Base-by-base conservation (phyloP, 768 basidiomycete species). In the Punctularia strigosozonata region DNA sequence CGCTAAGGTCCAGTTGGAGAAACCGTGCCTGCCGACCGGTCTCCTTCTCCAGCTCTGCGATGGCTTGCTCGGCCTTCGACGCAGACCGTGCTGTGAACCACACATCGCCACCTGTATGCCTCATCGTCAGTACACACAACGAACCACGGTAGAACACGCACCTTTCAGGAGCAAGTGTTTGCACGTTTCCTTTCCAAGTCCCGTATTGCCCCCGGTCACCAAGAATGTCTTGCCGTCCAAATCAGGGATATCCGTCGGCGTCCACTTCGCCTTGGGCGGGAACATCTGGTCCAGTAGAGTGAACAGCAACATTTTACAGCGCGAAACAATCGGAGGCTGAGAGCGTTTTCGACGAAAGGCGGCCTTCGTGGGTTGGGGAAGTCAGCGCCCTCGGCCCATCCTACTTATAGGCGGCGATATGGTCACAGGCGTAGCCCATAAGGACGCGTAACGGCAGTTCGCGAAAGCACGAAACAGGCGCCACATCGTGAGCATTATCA, bases 151-250 rank as follows among this genome's bases (percentile, higher is more conserved):
- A n/a, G n/a, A n/a, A n/a, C n/a, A n/a, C n/a, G n/a, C n/a, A n/a
- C n/a, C n/a, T n/a, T n/a, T n/a, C n/a, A n/a, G n/a, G n/a, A n/a
- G n/a, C n/a, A n/a, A n/a, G n/a, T n/a, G n/a, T n/a, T n/a, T n/a
- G n/a, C n/a, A n/a, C 1, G 72, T 75, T 49, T 77, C 75, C 45
- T 73, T 73, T 17, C 78, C 79, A 28, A 81, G 62, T 2, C 77
- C 65, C 2, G 56, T 47, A 37, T 63, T 66, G 7, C 57, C 57
- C 3, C 65, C 65, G 15, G 59, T 58, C 15, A 63, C 57, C 32
- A 64, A 49, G 20, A 52, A 40, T 21, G 65, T 63, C 33, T 34
- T 34, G 8, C 33, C 33, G 8, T 10, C 8, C 33, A 34, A 34
- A 19, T 34, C 33, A 10, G 33, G 33, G 33, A 34, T 34, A 19